Evolutionary conservation across 2,329 filamentous ascomycete genomes (phyloP).

Genomic region (Eutypella sp.): DNA sequence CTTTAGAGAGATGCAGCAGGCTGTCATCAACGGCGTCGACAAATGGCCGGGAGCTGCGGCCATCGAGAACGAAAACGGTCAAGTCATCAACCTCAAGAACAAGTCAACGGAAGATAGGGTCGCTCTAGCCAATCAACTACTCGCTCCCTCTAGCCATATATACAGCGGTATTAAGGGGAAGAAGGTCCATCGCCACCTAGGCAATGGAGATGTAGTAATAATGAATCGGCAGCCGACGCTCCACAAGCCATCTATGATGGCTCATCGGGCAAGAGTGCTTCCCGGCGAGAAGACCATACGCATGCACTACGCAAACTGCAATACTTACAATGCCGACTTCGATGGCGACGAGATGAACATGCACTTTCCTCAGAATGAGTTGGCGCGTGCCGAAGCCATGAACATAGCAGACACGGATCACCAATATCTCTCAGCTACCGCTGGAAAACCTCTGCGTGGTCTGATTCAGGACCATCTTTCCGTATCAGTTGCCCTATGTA

Average conservation of each 20-base stretch:
- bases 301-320: conserved; percentile 99
- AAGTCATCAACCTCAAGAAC: conserved; percentile 79
- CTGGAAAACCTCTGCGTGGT: conserved; percentile 88
- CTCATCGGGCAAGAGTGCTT: conserved; percentile 85
- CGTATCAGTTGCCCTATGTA: conserved; percentile 86
- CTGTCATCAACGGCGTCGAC: conserved; percentile 89
- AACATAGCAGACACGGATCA: conserved; percentile 95
- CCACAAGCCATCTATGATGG: conserved; percentile 99
- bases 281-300: conserved; percentile 95
- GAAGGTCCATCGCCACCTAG: conserved; percentile 93
- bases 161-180: conserved; percentile 79
- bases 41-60: conserved; percentile 93
- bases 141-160: conserved; percentile 74
- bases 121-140: conserved; percentile 85
- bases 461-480: conserved; percentile 98
- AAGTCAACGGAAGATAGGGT: conserved; percentile 86
- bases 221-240: conserved; percentile 99
- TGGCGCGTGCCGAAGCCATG: conserved; percentile 87
- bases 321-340: conserved; percentile 99
- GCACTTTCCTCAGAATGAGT: conserved; percentile 97
- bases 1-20: conserved; percentile 90
- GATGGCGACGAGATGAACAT: conserved; percentile 99
- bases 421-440: conserved; percentile 91
- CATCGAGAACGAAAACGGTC: conserved; percentile 93
- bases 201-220: conserved; percentile 92